Percentiles rank a stretch among this genome's conserved stretches.
phyloP scores from a whole-genome alignment of 495 filamentous ascomycete genomes.

The Talaromyces trachyspermus region DNA sequence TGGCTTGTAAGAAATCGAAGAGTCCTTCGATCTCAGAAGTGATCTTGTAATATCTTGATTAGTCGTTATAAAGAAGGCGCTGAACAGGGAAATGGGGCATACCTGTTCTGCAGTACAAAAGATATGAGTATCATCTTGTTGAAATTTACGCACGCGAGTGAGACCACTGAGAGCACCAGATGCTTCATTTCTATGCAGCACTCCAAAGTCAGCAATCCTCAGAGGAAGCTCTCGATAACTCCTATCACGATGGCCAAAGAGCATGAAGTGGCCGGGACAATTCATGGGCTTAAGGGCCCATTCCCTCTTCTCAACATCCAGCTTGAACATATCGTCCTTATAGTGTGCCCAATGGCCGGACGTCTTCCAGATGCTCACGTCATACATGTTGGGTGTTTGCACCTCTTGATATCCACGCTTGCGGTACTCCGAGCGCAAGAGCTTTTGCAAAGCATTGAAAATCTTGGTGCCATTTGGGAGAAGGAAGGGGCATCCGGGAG shows the following conservation, averaged over 20 bases:
- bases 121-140: slow-evolving; percentile 94
- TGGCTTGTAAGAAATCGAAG: slow-evolving; percentile 76
- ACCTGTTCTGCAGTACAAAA: slow-evolving; percentile 77
- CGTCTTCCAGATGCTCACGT: slow-evolving; percentile 81
- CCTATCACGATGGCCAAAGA: slow-evolving; percentile 70
- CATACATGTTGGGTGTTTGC: slow-evolving; percentile 93
- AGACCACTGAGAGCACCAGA: slow-evolving; percentile 86
- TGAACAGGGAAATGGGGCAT: slow-evolving; percentile 7
- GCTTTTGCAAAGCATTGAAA: slow-evolving; percentile 76
- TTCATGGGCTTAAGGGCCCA: slow-evolving; percentile 92
- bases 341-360: slow-evolving; percentile 96
- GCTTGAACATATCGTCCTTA: slow-evolving; percentile 92
- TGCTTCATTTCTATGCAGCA: slow-evolving; percentile 90
- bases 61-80: not conserved
- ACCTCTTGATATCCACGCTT: slow-evolving; percentile 93
- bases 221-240: slow-evolving; percentile 86
- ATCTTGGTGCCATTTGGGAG: slow-evolving; percentile 89
- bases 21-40: slow-evolving; percentile 73
- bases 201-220: slow-evolving; percentile 89
- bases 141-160: slow-evolving; percentile 85
- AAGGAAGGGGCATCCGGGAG: slow-evolving; percentile 88
- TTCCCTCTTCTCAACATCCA: slow-evolving; percentile 83
- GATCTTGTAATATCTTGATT: slow-evolving; percentile 45
- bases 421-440: slow-evolving; percentile 83
- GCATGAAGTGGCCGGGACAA: slow-evolving; percentile 79